A percentile compares a stretch with the other conserved stretches of the same genome.
Conservation (phyloP, 2,329 filamentous ascomycete species). For the Monosporascus sp. region DNA sequence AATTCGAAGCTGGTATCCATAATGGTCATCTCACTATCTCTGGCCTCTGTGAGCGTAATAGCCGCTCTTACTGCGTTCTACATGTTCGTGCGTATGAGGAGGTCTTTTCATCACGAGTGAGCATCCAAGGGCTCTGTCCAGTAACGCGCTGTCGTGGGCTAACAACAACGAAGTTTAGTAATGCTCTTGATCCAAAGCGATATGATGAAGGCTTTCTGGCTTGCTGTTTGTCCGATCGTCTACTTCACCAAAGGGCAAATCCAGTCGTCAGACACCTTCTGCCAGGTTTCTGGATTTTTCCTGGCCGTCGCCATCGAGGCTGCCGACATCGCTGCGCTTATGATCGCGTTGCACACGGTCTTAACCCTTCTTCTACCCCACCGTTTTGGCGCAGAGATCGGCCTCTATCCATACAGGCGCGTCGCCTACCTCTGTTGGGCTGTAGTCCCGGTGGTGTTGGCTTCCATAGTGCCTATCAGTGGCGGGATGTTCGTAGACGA, state of each 20-base stretch:
- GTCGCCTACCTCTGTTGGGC: slow-evolving; percentile 53
- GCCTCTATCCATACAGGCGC: slow-evolving; percentile 62
- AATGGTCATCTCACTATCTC: slow-evolving; percentile 35
- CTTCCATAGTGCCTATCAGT: slow-evolving; percentile 30
- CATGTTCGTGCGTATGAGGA: slow-evolving; percentile 69
- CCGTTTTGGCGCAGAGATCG: slow-evolving; percentile 45
- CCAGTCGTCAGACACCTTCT: slow-evolving; percentile 48
- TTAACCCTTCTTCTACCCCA: slow-evolving; percentile 63
- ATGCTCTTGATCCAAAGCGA: slow-evolving; percentile 70
- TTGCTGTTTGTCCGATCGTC: slow-evolving; percentile 58
- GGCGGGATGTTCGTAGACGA: slow-evolving; percentile 22
- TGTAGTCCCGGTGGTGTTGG: slow-evolving; percentile 52
- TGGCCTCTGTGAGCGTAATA: slow-evolving; percentile 48
- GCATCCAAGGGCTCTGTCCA: slow-evolving; percentile 17
- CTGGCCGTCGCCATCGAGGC: slow-evolving; percentile 62
- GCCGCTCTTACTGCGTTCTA: slow-evolving; percentile 54
- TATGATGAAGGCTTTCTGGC: slow-evolving; percentile 64
- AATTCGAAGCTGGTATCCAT: slow-evolving; percentile 20
- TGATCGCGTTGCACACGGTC: slow-evolving; percentile 68
- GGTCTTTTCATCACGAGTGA: slow-evolving; percentile 69
- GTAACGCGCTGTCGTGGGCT: slow-evolving; percentile 8
- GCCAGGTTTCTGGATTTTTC: slow-evolving; percentile 64
- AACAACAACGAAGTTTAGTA: slow-evolving; percentile 51
- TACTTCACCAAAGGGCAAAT: slow-evolving; percentile 49
- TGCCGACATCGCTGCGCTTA: slow-evolving; percentile 64